phyloP scores from a whole-genome alignment of 2,329 filamentous ascomycete species.

The Ophiobolus disseminans region DNA sequence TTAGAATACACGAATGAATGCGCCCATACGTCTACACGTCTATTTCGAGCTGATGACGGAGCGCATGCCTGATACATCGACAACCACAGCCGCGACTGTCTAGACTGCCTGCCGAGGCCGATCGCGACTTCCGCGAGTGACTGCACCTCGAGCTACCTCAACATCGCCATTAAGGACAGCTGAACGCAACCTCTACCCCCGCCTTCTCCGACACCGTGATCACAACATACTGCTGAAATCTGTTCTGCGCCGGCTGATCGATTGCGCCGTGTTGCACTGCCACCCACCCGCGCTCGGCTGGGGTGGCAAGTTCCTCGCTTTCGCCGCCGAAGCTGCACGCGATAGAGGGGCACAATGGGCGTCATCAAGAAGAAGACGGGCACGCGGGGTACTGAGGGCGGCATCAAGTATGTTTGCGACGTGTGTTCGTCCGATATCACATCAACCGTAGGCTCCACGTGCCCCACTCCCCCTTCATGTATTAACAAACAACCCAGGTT shows the following conservation, averaged over 20 bases:
- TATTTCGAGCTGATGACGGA: background rate
- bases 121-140: too few species aligned
- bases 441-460: conserved; percentile 74
- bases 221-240: too few species aligned
- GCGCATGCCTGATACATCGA: too few species aligned
- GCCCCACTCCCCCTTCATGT: conserved; percentile 1
- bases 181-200: too few species aligned
- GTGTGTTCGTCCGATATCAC: conserved; percentile 97
- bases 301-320: conserved; percentile 8
- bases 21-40: background rate
- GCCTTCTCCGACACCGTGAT: conserved; percentile 4
- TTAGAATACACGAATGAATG: background rate
- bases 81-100: too few species aligned
- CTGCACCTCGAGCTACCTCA: too few species aligned
- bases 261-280: conserved; percentile 34
- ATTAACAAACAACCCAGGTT: conserved; percentile 64
- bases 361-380: conserved; percentile 96
- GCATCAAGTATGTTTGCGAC: conserved; percentile 91
- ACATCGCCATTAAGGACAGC: too few species aligned
- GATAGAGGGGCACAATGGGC: conserved; percentile 68
- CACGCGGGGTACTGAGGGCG: conserved; percentile 78
- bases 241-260: too few species aligned
- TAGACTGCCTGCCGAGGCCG: too few species aligned
- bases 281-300: conserved; percentile 23
- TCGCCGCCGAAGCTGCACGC: conserved; percentile 14